Base-by-base conservation (phyloP, 2,329 filamentous ascomycete species). In the Malbranchea cinnamomea region DNA sequence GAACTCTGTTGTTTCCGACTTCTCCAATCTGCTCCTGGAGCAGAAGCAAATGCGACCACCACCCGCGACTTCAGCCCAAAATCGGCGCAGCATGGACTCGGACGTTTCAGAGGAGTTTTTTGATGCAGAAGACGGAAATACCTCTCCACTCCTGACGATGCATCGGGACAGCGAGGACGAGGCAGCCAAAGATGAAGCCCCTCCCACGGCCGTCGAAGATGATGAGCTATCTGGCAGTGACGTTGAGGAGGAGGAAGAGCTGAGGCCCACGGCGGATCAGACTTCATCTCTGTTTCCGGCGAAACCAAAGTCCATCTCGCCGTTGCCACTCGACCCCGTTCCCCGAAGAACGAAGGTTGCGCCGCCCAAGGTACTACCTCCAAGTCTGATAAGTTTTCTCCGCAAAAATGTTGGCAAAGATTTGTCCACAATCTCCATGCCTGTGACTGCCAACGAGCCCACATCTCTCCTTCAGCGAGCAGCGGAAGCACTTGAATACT, bases 371-470 rank as follows among this genome's bases (percentile, higher is more conserved):
- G 74, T 84, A 9, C 62, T 74, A 34, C 89, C 89, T 0, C 89
- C 89, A 0, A 93, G 83, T 50, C 62, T 98, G 31, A 93, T 98
- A 41, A 81, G 82, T 0, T 93, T 95, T 52, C 67, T 95, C 18
- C 75, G 89, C 42, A 98, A 95, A 56, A 98, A 98, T 44, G 89
- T 95, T 6, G 89, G 89, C 48, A 98, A 98, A 54, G 89, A 98
- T 54, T 63, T 98, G 28, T 93, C 83, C 36, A 91, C 84, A 2
- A 92, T 98, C 41, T 85, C 83, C 27, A 95, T 95, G 87, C 89
- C 89, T 0, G 89, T 94, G 1, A 92, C 87, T 4, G 77, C 87
- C 14, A 98, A 98, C 53, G 89, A 98, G 50, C 89, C 89, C 0
- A 71, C 76, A 2, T 94, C 87, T 0, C 60, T 92, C 7, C 64